Conservation (phyloP, 2,329 filamentous ascomycete genomes). For the Fusarium drepaniforme region DNA sequence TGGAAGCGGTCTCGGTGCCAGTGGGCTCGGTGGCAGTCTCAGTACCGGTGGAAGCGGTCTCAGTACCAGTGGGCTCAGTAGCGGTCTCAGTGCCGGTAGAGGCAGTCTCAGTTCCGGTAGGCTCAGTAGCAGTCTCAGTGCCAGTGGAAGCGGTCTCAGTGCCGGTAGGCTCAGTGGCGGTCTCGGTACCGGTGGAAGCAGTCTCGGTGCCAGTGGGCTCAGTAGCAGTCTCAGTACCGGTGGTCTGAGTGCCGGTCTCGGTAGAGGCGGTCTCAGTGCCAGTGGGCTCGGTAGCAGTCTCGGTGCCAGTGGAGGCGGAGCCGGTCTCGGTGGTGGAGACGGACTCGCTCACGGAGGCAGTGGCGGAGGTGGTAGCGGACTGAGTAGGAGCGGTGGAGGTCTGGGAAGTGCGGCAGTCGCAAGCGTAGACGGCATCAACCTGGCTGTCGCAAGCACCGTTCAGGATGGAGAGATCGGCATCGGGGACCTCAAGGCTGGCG, state of each 20-base stretch:
- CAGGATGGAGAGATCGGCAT: background rate
- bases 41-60: background rate
- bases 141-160: background rate
- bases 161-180: background rate
- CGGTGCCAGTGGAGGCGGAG: background rate
- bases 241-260: background rate
- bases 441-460: background rate
- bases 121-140: background rate
- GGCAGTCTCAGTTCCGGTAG: background rate
- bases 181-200: background rate
- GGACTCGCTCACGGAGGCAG: background rate
- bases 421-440: background rate
- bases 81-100: background rate
- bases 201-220: conserved; percentile 5
- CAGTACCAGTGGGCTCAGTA: background rate
- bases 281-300: conserved; percentile 1
- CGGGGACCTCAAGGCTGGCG: background rate
- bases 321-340: conserved; percentile 2
- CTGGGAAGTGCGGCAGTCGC: background rate
- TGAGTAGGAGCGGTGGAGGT: background rate
- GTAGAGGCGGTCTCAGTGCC: conserved; percentile 15
- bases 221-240: conserved; percentile 9
- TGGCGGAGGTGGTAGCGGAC: background rate
- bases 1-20: background rate
- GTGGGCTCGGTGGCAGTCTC: background rate